Evolutionary conservation across 106 monocot genomes (phyloP).

Genomic region (Triglochin maritima): DNA sequence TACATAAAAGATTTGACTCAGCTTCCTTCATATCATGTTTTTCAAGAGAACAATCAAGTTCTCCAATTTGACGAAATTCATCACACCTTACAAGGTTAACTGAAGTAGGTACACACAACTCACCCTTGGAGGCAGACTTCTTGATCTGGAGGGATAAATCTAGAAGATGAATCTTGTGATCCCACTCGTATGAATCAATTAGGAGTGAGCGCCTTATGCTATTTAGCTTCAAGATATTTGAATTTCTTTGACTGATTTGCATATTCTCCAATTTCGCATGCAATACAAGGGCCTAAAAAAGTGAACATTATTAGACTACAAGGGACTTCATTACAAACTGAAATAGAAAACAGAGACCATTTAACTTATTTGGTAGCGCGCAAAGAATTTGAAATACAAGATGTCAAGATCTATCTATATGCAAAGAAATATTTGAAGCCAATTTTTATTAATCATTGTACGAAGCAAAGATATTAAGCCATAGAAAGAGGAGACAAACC

Average conservation of each 20-base stretch:
- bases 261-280: slow-evolving; percentile 11
- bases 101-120: slow-evolving; percentile 4
- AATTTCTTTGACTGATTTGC: slow-evolving; percentile 16
- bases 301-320: too few relatives aligned
- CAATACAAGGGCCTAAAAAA: too few relatives aligned
- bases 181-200: slow-evolving; percentile 70
- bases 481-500: too few relatives aligned
- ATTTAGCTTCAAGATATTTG: slow-evolving; percentile 69
- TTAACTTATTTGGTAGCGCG: too few relatives aligned
- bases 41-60: slow-evolving; percentile 4
- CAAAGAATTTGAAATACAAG: too few relatives aligned
- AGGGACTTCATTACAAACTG: too few relatives aligned
- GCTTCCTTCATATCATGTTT: slow-evolving; percentile 2
- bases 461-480: too few relatives aligned
- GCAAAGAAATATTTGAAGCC: too few relatives aligned
- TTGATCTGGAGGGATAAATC: slow-evolving; percentile 39
- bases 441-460: too few relatives aligned
- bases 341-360: too few relatives aligned
- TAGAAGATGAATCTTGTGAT: slow-evolving; percentile 39
- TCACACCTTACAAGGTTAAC: slow-evolving; percentile 7
- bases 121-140: slow-evolving; percentile 14
- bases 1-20: slow-evolving; percentile 46
- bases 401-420: too few relatives aligned
- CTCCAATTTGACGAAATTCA: slow-evolving; percentile 8
- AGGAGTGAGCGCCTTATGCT: slow-evolving; percentile 44